Conservation (phyloP, 441 rosid genomes). For the Adansonia grandidieri region DNA sequence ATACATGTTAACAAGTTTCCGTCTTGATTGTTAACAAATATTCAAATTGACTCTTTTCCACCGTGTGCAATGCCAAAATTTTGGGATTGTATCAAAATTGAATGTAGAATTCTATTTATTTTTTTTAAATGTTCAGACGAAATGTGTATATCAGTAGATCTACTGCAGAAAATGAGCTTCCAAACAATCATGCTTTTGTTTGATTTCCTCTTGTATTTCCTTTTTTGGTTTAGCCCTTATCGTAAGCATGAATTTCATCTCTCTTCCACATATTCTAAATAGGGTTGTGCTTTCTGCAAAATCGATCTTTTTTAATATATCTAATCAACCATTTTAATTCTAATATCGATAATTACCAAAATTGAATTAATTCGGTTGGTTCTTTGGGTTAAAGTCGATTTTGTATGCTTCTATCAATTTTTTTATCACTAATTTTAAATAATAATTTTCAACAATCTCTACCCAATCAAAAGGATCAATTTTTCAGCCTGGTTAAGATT, state of each 20-base stretch:
- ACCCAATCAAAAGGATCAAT: too few relatives aligned
- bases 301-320: too few relatives aligned
- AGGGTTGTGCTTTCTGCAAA: too few relatives aligned
- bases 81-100: conserved; percentile 5
- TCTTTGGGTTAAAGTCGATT: neutral
- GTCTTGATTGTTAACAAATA: conserved; percentile 19
- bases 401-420: neutral
- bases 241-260: neutral
- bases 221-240: too few relatives aligned
- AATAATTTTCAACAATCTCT: too few relatives aligned
- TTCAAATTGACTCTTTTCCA: neutral
- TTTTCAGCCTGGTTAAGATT: too few relatives aligned
- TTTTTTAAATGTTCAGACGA: conserved; percentile 6
- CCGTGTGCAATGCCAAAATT: conserved; percentile 24
- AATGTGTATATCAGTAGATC: conserved; percentile 23
- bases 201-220: neutral
- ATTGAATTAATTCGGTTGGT: neutral
- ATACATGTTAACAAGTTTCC: conserved; percentile 21
- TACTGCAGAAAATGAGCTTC: conserved; percentile 15
- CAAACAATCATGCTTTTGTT: conserved; percentile 14
- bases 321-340: too few relatives aligned
- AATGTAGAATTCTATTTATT: conserved; percentile 9
- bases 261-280: neutral
- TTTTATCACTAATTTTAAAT: too few relatives aligned
- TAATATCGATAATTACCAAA: neutral